Percentiles rank a stretch among this genome's conserved stretches.
phyloP scores from a whole-genome alignment of 73 alveolate species.

The Paramecium caudatum region DNA sequence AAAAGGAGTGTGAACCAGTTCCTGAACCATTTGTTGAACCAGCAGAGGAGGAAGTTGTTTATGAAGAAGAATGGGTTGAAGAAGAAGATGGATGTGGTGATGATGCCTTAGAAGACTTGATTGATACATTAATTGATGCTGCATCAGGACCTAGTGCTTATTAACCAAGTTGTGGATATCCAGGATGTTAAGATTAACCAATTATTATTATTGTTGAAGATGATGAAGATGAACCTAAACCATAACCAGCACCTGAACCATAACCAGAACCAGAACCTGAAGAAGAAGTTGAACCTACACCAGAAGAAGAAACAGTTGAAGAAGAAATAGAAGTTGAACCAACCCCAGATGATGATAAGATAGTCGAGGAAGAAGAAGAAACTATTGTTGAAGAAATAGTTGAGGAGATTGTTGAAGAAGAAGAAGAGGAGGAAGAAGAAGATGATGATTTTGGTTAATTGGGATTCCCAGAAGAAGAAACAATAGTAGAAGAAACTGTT shows the following conservation, averaged over 20 bases:
- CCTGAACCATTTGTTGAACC: conserved; percentile 19
- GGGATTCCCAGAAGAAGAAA: too few species aligned
- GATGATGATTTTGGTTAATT: too few species aligned
- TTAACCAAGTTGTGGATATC: conserved; percentile 59
- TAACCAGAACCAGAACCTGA: neutral
- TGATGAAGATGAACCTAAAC: conserved; percentile 60
- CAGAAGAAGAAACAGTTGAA: neutral
- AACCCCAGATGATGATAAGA: conserved; percentile 38
- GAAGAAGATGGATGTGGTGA: conserved; percentile 63
- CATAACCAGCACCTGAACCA: neutral
- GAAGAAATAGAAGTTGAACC: neutral
- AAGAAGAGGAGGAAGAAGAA: neutral
- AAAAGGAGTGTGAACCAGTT: conserved; percentile 33
- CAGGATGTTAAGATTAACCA: conserved; percentile 45
- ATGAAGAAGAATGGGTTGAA: conserved; percentile 57
- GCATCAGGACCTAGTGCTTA: conserved; percentile 37
- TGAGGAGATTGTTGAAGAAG: neutral
- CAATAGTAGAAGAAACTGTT: neutral
- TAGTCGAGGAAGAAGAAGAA: conserved; percentile 16
- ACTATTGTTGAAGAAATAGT: neutral
- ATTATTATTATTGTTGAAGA: conserved; percentile 63
- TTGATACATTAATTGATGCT: conserved; percentile 64
- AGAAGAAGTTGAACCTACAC: neutral
- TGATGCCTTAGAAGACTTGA: conserved; percentile 50
- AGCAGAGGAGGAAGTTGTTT: neutral